Conservation (phyloP, 2,329 filamentous ascomycete species). For the Cladosporium colombiae region DNA sequence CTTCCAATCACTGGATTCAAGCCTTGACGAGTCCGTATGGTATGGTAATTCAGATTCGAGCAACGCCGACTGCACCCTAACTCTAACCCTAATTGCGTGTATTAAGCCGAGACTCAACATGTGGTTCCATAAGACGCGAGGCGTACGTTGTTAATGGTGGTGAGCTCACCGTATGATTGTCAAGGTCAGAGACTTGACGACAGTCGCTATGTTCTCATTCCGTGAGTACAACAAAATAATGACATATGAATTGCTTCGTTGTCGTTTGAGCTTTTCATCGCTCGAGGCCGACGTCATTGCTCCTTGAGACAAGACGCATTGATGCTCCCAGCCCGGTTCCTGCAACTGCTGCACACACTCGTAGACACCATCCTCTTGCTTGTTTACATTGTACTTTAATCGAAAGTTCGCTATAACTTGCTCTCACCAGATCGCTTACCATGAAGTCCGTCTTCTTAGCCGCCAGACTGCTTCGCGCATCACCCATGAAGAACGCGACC, state of each 20-base stretch:
- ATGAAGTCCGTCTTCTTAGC: conserved; percentile 9
- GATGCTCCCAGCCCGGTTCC: background rate
- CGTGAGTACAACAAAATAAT: background rate
- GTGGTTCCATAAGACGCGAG: background rate
- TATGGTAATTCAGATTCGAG: background rate
- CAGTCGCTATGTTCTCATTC: background rate
- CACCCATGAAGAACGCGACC: background rate
- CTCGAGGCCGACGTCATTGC: background rate
- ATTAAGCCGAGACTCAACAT: background rate
- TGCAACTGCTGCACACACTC: background rate
- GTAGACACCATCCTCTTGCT: background rate
- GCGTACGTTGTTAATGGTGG: background rate
- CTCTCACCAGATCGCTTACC: background rate
- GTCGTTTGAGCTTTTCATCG: background rate
- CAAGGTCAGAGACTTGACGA: background rate
- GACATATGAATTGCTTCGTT: background rate
- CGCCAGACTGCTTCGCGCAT: background rate
- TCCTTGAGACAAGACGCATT: background rate
- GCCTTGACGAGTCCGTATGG: background rate
- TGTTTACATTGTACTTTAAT: background rate
- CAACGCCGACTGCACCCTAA: background rate
- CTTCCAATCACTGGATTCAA: background rate
- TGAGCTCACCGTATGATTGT: background rate
- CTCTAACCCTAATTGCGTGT: background rate
- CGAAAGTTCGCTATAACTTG: background rate